Conservation (phyloP, 768 basidiomycete genomes). For the Multifurca ochricompacta region DNA sequence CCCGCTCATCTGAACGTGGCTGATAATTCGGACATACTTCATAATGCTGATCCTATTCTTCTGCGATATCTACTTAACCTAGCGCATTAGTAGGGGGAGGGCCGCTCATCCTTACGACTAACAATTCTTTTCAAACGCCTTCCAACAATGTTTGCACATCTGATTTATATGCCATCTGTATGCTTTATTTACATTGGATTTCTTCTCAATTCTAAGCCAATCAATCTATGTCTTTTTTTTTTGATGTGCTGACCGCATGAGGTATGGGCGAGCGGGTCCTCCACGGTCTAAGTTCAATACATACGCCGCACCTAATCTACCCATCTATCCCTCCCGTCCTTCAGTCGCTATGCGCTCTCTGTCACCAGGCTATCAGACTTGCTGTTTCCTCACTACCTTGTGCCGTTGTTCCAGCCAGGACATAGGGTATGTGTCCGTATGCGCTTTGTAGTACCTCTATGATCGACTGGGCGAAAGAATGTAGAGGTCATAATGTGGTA, state of each 20-base stretch:
- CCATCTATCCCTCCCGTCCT: too few species aligned
- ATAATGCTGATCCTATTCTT: not conserved
- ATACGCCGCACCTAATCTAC: too few species aligned
- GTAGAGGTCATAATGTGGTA: too few species aligned
- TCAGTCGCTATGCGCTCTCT: too few species aligned
- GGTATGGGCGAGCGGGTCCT: too few species aligned
- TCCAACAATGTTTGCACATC: not conserved
- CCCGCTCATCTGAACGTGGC: constrained; percentile 30
- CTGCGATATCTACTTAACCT: not conserved
- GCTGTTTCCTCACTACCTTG: too few species aligned
- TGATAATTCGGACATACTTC: not conserved
- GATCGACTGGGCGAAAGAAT: too few species aligned
- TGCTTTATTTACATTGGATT: not conserved
- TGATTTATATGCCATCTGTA: not conserved
- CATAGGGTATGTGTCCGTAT: too few species aligned
- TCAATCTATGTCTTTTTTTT: not conserved
- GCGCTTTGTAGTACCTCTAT: too few species aligned
- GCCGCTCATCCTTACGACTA: not conserved
- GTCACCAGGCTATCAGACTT: too few species aligned
- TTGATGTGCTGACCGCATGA: not conserved
- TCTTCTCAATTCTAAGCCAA: not conserved
- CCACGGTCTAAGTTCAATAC: too few species aligned
- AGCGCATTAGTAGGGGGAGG: not conserved
- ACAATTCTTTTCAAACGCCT: not conserved
- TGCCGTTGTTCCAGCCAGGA: too few species aligned